Base-by-base conservation (phyloP, 306 rosid genomes). In the Rosa lucieae region DNA sequence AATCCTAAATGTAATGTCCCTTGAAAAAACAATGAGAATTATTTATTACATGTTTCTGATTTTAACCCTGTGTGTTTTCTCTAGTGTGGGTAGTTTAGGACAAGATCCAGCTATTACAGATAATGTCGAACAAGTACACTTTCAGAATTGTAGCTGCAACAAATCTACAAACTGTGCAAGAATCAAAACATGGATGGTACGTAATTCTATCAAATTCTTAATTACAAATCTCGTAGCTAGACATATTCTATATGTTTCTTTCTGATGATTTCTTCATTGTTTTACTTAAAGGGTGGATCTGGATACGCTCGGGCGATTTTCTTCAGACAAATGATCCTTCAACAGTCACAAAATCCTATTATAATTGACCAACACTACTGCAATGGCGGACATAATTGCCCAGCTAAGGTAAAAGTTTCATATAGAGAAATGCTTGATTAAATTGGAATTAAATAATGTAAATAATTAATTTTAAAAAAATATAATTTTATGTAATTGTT, bases 71-170 rank as follows among this genome's bases (percentile, higher is more conserved):
- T 58, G 0, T 49, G 1, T 63, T 4, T 35, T 26, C 5, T 4
- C 7, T 5, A 77, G 84, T 52, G 63, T 77, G 18, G 82, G 78
- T 52, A 82, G 78, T 21, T 56, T 77, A 43, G 85, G 85, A 20
- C 5, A 6, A 47, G 10, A 40, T 2, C 21, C 39, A 37, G 12
- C 23, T 32, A 5, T 3, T 62, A 3, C 10, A 65, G 72, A 72
- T 11, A 40, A 10, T 5, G 82, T 82, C n/a, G 75, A 77, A 43
- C 47, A 82, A 3, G 75, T 65, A 39, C 13, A 52, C 15, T 70
- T 82, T 32, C 48, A 47, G 8, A 55, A 66, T 63, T 82, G 82
- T 26, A 73, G 5, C 51, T 72, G 78, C 43, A 44, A 2, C 23
- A 48, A 72, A 48, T 63, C 82, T 42, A 3, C 5, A 4, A 82